These are phyloP conservation scores for Vaccinium vitisidaea DNA, from an alignment of 148 eudicot species.

Conservation along the genomic window DNA sequence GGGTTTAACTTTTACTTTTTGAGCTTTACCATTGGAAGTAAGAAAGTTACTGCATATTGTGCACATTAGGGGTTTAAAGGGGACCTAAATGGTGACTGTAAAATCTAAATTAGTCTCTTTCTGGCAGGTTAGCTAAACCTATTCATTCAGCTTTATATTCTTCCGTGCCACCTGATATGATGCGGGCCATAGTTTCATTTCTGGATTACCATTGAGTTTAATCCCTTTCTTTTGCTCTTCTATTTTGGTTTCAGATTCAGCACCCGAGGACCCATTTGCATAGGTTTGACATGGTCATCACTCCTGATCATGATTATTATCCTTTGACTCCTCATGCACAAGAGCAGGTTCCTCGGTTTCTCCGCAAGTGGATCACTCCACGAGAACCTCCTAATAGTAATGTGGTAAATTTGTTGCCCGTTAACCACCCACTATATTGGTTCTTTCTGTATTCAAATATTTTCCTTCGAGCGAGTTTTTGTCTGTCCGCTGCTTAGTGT, in stretches of 20 bases:
- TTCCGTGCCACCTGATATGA: conserved; percentile 9
- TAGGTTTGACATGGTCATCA: conserved; percentile 90
- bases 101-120: background rate
- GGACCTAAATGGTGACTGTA: background rate
- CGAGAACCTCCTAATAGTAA: conserved; percentile 76
- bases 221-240: conserved; percentile 18
- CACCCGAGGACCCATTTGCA: conserved; percentile 85
- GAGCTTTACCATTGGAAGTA: background rate
- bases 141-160: background rate
- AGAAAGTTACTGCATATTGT: background rate
- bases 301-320: conserved; percentile 92
- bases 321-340: conserved; percentile 77
- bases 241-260: conserved; percentile 65
- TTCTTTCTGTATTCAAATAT: background rate
- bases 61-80: background rate
- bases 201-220: background rate
- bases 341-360: conserved; percentile 76
- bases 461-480: background rate
- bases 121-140: background rate
- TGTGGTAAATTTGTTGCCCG: conserved; percentile 57
- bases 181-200: background rate
- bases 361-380: conserved; percentile 84
- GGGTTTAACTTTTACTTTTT: background rate
- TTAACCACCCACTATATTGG: background rate
- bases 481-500: conserved; percentile 13